A percentile compares a stretch with the other conserved stretches of the same genome.
phyloP scores from a whole-genome alignment of 1,284 basidiomycete species.

The Ustilago trichophora region DNA sequence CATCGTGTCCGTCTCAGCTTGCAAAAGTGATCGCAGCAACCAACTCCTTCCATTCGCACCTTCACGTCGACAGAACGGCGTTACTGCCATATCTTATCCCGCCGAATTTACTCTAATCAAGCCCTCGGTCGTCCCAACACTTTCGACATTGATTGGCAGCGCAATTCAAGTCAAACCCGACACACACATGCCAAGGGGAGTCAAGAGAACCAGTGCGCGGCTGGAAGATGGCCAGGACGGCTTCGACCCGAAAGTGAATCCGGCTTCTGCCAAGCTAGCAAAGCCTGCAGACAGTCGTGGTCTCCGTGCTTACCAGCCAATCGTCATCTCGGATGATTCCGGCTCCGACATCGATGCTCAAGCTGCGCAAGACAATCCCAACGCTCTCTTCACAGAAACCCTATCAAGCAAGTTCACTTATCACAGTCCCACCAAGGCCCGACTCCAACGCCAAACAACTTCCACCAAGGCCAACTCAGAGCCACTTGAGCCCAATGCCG shows the following conservation, averaged over 20 bases:
- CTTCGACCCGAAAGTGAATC: background rate
- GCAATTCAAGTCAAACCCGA: too few relatives aligned
- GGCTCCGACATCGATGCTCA: too few relatives aligned
- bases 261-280: background rate
- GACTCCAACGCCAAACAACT: background rate
- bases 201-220: constrained; percentile 5
- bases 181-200: constrained; percentile 12
- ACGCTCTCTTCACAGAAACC: background rate
- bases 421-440: constrained; percentile 10
- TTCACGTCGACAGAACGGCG: constrained; percentile 4
- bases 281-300: background rate
- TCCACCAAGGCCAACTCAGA: background rate
- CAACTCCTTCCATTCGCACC: too few relatives aligned
- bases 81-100: too few relatives aligned
- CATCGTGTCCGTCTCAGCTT: background rate
- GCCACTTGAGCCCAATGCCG: background rate
- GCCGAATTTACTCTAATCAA: too few relatives aligned
- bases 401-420: constrained; percentile 13
- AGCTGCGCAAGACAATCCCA: background rate
- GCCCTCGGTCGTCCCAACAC: too few relatives aligned
- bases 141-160: too few relatives aligned
- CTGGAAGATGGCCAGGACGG: too few relatives aligned
- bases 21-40: background rate
- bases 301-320: background rate
- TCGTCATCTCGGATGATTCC: constrained; percentile 31